Percentiles rank a stretch among this genome's conserved stretches.
Evolutionary conservation across 1,139 yeast species (phyloP).

Genomic region (Suhomyces taliae): DNA sequence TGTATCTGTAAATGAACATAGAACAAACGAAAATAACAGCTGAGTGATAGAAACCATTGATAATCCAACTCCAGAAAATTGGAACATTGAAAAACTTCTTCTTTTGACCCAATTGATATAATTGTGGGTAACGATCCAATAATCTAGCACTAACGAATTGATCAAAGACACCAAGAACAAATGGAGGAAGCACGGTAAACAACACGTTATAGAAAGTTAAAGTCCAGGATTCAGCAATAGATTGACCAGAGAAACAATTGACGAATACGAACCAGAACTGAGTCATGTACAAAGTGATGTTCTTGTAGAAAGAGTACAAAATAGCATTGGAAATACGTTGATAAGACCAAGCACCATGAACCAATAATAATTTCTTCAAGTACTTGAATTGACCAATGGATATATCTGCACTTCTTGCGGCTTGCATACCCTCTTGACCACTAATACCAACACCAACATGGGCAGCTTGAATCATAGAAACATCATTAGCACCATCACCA

Average conservation of each 20-base stretch:
- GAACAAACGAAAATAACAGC: constrained; percentile 79
- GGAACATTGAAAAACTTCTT: constrained; percentile 86
- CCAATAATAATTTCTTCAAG: constrained; percentile 76
- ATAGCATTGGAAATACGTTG: constrained; percentile 92
- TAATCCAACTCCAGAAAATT: constrained; percentile 97
- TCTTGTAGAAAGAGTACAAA: constrained; percentile 91
- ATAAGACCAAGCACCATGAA: constrained; percentile 98
- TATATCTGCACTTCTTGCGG: constrained; percentile 96
- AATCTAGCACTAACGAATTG: constrained; percentile 92
- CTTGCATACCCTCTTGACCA: constrained; percentile 99
- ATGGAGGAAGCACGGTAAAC: constrained; percentile 93
- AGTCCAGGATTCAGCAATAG: constrained; percentile 97
- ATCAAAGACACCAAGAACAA: constrained; percentile 94
- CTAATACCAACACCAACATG: constrained; percentile 98
- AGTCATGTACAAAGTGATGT: constrained; percentile 92
- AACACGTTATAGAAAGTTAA: constrained; percentile 94
- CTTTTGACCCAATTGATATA: constrained; percentile 86
- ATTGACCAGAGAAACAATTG: constrained; percentile 93
- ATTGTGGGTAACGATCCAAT: constrained; percentile 87
- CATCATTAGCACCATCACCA: constrained; percentile 99
- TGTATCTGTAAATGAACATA: constrained; percentile 65
- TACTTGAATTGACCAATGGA: constrained; percentile 95
- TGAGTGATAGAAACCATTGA: constrained; percentile 93
- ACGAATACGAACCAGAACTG: constrained; percentile 97
- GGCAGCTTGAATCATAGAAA: constrained; percentile 98